Conservation (phyloP, 495 filamentous ascomycete genomes). For the Aspergillus saccharolyticus region DNA sequence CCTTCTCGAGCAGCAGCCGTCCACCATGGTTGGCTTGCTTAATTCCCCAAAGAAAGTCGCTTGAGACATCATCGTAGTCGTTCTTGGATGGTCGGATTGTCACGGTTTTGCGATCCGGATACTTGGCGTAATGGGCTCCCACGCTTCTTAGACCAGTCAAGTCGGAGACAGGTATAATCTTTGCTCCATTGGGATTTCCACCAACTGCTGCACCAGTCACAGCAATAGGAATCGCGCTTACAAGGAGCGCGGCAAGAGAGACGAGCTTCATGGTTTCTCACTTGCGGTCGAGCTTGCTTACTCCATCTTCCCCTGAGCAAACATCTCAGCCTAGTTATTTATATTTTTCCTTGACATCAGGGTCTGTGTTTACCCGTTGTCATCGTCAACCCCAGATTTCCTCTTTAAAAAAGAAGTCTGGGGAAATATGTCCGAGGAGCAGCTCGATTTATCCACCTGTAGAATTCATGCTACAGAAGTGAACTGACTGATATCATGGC, state of each 20-base stretch:
- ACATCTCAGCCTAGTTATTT: background rate
- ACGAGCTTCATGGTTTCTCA: conserved; percentile 23
- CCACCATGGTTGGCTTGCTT: conserved; percentile 52
- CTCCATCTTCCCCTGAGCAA: background rate
- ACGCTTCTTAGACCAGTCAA: conserved; percentile 16
- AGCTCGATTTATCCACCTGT: conserved; percentile 34
- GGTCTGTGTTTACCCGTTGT: background rate
- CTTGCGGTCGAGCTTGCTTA: background rate
- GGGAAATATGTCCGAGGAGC: background rate
- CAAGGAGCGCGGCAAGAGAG: conserved; percentile 22
- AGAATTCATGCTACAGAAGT: conserved; percentile 6
- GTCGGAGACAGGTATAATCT: conserved; percentile 27
- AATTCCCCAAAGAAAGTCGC: conserved; percentile 48
- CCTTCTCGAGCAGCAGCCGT: conserved; percentile 44
- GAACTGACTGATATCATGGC: background rate
- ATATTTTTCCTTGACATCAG: background rate
- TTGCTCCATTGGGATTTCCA: conserved; percentile 22
- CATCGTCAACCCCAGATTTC: background rate
- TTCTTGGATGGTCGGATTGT: conserved; percentile 47
- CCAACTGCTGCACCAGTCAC: conserved; percentile 5
- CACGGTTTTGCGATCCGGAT: conserved; percentile 38
- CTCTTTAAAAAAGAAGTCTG: background rate
- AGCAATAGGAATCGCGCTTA: conserved; percentile 17
- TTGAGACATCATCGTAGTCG: conserved; percentile 50
- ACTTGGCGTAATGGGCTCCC: conserved; percentile 28